Percentiles rank a stretch among this genome's conserved stretches.
Conservation (phyloP, 345 rosid species). For the Heritiera fomes region DNA sequence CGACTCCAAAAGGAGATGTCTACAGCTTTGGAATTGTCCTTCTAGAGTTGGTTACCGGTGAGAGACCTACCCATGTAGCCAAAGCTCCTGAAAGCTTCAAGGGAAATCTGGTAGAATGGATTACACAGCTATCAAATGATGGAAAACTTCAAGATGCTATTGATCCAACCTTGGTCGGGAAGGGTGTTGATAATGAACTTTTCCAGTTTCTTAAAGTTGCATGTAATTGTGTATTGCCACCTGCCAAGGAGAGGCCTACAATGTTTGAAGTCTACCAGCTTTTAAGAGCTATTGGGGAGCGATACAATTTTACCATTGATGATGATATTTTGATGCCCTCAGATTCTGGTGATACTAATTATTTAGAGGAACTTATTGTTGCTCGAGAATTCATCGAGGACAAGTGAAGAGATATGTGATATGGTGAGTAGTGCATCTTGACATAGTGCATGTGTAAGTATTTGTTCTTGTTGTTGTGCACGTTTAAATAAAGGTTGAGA, state of each 20-base stretch:
- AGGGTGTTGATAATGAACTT: constrained; percentile 67
- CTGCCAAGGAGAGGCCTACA: constrained; percentile 79
- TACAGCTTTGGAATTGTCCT: constrained; percentile 96
- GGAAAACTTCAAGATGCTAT: constrained; percentile 66
- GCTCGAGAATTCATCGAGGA: constrained; percentile 41
- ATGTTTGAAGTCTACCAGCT: constrained; percentile 91
- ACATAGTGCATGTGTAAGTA: constrained; percentile 31
- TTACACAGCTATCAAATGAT: constrained; percentile 44
- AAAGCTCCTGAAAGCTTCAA: constrained; percentile 74
- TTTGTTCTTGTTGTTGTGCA: constrained; percentile 12
- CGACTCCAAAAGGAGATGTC: constrained; percentile 94
- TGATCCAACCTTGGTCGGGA: constrained; percentile 54
- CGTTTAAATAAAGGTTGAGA: constrained; percentile 33
- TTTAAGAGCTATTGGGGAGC: constrained; percentile 79
- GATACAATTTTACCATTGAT: constrained; percentile 67
- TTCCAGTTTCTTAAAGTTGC: constrained; percentile 85
- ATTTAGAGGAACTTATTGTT: constrained; percentile 78
- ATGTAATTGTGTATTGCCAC: constrained; percentile 61
- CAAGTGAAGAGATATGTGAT: constrained; percentile 26
- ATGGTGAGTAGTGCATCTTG: constrained; percentile 15
- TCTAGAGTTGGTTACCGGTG: constrained; percentile 89
- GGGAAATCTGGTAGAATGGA: constrained; percentile 92
- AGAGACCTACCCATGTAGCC: constrained; percentile 67
- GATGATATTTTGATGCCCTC: constrained; percentile 69
- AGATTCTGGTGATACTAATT: constrained; percentile 57